Base-by-base conservation (phyloP, 805 yeast species). In the Phaffomyces antillensis region DNA sequence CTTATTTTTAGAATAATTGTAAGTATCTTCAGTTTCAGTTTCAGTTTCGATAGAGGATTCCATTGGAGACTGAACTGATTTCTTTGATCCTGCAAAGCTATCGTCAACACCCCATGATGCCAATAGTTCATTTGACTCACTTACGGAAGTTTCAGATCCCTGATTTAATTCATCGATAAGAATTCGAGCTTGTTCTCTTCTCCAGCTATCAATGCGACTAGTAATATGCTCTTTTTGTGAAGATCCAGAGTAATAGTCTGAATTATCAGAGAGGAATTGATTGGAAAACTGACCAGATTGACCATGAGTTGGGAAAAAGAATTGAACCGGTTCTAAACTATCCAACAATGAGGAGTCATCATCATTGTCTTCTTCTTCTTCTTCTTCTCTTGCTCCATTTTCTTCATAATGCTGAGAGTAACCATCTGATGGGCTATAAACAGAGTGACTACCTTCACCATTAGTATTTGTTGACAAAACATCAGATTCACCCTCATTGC, bases 41-140 rank as follows among this genome's bases (percentile, higher is more conserved):
- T 40, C 38, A 17, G 38, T 34, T 16, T 24, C 42, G 7, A 16
- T 32, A 13, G 4, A 43, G 7, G 47, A 37, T 36, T 32, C 47
- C 16, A 36, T 26, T 20, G 40, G 39, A 26, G 38, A 26, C 20
- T 41, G 46, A 13, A 38, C 33, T 18, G 39, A 28, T 6, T 34
- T 39, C n/a, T 37, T 20, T 5, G 36, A 10, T 10, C 5, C 25
- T 11, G 37, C n/a, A 1, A 43, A 37, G 10, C 52, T 44, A 26
- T 62, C 61, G 35, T 61, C 66, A 42, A 61, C 60, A 20, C 66
- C 67, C 67, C 67, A 63, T 1, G 66, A 62, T 3, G 58, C 58
- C n/a, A 62, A 43, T 2, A 60, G 41, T 9, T 62, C 64, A 32
- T 47, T 51, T 4, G 53, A 30, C 25, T 44, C 39, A 10, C 34